Evolutionary conservation across 2,329 filamentous ascomycete genomes (phyloP).

Genomic region (Zymoseptoria tritici): DNA sequence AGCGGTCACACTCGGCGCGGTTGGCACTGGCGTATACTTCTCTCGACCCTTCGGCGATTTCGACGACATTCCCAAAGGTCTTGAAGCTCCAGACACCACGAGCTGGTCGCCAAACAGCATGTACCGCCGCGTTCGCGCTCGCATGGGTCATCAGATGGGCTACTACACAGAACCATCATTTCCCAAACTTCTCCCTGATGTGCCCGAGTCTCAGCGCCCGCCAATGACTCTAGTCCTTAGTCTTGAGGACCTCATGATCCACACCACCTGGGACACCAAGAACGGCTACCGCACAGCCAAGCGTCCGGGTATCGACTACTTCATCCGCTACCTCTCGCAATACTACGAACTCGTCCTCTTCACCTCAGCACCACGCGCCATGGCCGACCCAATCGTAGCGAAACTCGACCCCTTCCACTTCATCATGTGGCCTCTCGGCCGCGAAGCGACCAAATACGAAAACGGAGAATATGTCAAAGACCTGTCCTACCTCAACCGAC

Average conservation of each 20-base stretch:
- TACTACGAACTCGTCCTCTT: slow-evolving; percentile 98
- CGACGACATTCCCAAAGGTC: slow-evolving; percentile 57
- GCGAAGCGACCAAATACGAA: slow-evolving; percentile 95
- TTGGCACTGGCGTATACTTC: slow-evolving; percentile 62
- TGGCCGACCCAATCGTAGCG: slow-evolving; percentile 78
- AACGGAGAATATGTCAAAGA: slow-evolving; percentile 98
- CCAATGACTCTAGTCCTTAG: slow-evolving; percentile 91
- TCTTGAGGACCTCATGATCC: slow-evolving; percentile 86
- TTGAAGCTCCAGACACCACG: slow-evolving; percentile 58
- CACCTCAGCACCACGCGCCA: slow-evolving; percentile 75
- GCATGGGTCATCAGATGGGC: slow-evolving; percentile 65
- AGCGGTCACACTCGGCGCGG: slow-evolving; percentile 48
- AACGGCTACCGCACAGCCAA: slow-evolving; percentile 95
- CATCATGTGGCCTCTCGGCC: slow-evolving; percentile 89
- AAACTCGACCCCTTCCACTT: slow-evolving; percentile 95
- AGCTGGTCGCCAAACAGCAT: slow-evolving; percentile 70
- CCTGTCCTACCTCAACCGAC: slow-evolving; percentile 93
- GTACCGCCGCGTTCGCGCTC: slow-evolving; percentile 72
- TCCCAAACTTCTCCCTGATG: slow-evolving; percentile 79
- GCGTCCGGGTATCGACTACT: slow-evolving; percentile 92
- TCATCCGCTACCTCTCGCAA: slow-evolving; percentile 89
- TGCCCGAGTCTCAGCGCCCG: slow-evolving; percentile 68
- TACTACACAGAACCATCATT: slow-evolving; percentile 98
- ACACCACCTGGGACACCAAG: slow-evolving; percentile 89
- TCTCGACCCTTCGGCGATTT: slow-evolving; percentile 77